These are phyloP conservation scores for Microcyclospora pomicola DNA, from an alignment of 2,329 filamentous ascomycete genomes.

Conservation along the genomic window DNA sequence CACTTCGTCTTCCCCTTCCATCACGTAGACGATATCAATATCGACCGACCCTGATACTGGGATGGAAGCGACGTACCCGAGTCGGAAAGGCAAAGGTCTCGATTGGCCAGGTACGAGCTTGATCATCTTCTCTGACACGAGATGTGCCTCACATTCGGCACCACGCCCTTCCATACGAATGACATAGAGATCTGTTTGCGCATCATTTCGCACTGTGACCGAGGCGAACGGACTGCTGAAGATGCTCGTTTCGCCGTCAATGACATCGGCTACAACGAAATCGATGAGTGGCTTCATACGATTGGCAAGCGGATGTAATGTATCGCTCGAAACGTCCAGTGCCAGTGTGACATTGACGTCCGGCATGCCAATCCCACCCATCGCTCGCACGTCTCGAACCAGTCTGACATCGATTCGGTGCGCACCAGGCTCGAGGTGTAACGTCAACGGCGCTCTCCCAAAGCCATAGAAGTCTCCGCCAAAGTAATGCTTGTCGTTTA, in stretches of 20 bases:
- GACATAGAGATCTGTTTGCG: slow-evolving; percentile 10
- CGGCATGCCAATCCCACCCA: slow-evolving; percentile 38
- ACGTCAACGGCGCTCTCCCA: slow-evolving; percentile 35
- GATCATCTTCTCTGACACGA: slow-evolving; percentile 6
- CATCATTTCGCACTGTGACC: slow-evolving; percentile 34
- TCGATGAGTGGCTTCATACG: slow-evolving; percentile 5
- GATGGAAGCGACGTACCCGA: slow-evolving; percentile 15
- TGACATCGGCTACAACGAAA: slow-evolving; percentile 38
- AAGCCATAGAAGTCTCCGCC: slow-evolving; percentile 45
- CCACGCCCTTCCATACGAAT: slow-evolving; percentile 6
- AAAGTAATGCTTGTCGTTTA: slow-evolving; percentile 39
- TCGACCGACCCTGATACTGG: neutral
- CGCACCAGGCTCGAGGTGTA: slow-evolving; percentile 35
- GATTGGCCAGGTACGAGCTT: slow-evolving; percentile 27
- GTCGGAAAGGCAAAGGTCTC: slow-evolving; percentile 26
- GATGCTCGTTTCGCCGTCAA: slow-evolving; percentile 25
- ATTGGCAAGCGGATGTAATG: slow-evolving; percentile 14
- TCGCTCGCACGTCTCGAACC: slow-evolving; percentile 42
- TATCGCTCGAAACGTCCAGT: slow-evolving; percentile 15
- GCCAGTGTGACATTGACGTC: slow-evolving; percentile 30
- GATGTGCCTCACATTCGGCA: slow-evolving; percentile 8
- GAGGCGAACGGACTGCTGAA: slow-evolving; percentile 37
- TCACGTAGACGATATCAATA: slow-evolving; percentile 8
- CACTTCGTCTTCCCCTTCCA: slow-evolving; percentile 3
- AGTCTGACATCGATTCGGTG: slow-evolving; percentile 41